Evolutionary conservation across 257 asterid species (phyloP), one percentile per base, ranked within the genome.

Genomic region (Rehmannia glutinosa): DNA sequence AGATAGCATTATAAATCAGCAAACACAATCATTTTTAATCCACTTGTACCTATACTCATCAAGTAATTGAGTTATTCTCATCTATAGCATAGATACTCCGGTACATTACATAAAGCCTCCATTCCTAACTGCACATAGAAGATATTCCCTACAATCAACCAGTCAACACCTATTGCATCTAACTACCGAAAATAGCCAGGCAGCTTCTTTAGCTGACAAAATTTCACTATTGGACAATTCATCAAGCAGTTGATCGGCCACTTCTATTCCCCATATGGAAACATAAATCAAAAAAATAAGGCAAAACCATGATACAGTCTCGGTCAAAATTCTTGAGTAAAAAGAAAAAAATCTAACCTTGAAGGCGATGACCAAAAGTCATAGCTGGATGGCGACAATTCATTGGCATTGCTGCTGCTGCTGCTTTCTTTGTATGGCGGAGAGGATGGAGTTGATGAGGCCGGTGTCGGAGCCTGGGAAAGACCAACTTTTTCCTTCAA

Each of bases 401-500:
- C 45, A 65, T 68, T 60, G 72, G 65, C 80, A 81, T 74, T 54
- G 75, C 65, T 68, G 73, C 72, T n/a, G n/a, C n/a, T 73, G 75
- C 71, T 80, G 77, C 56, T 68, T 41, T 87, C 96, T 20, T 66
- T 76, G 60, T 70, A 75, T 12, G 90, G 86, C 15, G 98, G 75
- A 1, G 97, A 78, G 2, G 83, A 53, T 2, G 93, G 80, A 57
- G 90, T 62, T 3, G 89, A 64, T 4, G 92, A 73, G 30, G 89
- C 49, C 21, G 95, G 69, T 17, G 90, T 66, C 39, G 95, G 74
- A 62, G 90, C 6, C 75, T 78, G 95, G 21, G 97, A 75, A 30
- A 91, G 72, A 27, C 97, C 99, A 47, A 94, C 99, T 79, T 91
- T 94, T 77, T 91, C 99, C 86, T 82, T 94, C 54, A 94, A 83